phyloP scores from a whole-genome alignment of 345 rosid genomes.

The Sapria himalayana region DNA sequence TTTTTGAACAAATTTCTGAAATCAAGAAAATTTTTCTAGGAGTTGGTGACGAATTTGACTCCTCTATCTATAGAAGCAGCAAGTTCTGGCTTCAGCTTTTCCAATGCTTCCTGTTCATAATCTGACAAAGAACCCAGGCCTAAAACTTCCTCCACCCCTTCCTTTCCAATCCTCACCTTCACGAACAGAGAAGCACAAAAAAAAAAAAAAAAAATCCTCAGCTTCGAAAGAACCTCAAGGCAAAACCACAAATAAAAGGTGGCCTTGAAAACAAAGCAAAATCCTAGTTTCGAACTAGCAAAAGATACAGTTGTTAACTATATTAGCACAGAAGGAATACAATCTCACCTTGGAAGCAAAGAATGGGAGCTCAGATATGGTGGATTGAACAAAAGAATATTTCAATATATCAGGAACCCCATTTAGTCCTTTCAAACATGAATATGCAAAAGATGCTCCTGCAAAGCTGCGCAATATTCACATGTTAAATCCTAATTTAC shows the following conservation, averaged over 20 bases:
- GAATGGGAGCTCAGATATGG: slow-evolving; percentile 55
- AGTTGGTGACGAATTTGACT: slow-evolving; percentile 24
- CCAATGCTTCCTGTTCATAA: slow-evolving; percentile 34
- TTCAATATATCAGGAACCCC: slow-evolving; percentile 65
- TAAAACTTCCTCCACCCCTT: slow-evolving; percentile 39
- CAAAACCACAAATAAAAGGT: neutral
- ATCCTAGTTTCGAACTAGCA: neutral
- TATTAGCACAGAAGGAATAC: neutral
- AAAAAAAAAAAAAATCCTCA: neutral
- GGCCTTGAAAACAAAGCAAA: neutral
- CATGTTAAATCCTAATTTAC: no score
- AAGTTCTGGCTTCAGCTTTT: slow-evolving; percentile 45
- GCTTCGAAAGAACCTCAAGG: neutral
- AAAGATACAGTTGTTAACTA: neutral
- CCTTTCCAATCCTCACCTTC: slow-evolving; percentile 73
- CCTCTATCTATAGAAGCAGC: slow-evolving; percentile 29
- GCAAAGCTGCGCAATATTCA: slow-evolving; percentile 45
- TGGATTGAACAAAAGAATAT: slow-evolving; percentile 62
- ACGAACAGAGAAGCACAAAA: neutral
- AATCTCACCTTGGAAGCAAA: slow-evolving; percentile 51
- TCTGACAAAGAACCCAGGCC: slow-evolving; percentile 39
- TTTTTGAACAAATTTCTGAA: no score
- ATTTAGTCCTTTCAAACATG: slow-evolving; percentile 68
- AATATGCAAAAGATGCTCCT: slow-evolving; percentile 75
- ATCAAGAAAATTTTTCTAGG: no score